phyloP scores from a whole-genome alignment of 371 early-diverging fungal species.

The Saksenaea vasiformis region DNA sequence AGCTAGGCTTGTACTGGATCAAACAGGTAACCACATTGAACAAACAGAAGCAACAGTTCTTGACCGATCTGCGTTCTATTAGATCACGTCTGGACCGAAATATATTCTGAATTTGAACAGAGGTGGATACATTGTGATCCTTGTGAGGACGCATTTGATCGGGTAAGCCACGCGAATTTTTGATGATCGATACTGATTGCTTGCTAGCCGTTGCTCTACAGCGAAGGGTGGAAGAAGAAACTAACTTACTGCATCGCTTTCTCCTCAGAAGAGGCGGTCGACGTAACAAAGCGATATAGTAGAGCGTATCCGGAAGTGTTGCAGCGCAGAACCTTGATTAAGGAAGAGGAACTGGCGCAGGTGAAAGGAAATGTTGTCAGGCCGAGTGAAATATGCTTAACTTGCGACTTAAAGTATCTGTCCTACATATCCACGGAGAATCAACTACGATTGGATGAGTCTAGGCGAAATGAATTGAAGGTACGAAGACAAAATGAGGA shows the following conservation, averaged over 20 bases:
- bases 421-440: slow-evolving; percentile 14
- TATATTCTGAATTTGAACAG: slow-evolving; percentile 55
- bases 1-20: slow-evolving; percentile 63
- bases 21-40: slow-evolving; percentile 29
- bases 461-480: slow-evolving; percentile 7
- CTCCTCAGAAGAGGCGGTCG: slow-evolving; percentile 58
- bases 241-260: slow-evolving; percentile 62
- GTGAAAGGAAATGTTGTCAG: slow-evolving; percentile 15
- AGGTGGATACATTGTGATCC: slow-evolving; percentile 76
- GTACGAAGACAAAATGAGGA: slow-evolving; percentile 40
- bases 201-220: slow-evolving; percentile 60
- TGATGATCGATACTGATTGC: neutral
- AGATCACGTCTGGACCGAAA: slow-evolving; percentile 76
- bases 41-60: neutral
- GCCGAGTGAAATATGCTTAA: slow-evolving; percentile 1
- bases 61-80: neutral
- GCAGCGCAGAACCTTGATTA: slow-evolving; percentile 49
- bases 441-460: slow-evolving; percentile 13
- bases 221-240: slow-evolving; percentile 77
- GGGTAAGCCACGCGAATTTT: slow-evolving; percentile 16
- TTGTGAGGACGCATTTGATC: slow-evolving; percentile 68
- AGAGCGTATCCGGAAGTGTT: slow-evolving; percentile 44
- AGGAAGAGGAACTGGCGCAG: slow-evolving; percentile 50
- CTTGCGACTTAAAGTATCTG: slow-evolving; percentile 7
- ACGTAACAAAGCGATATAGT: slow-evolving; percentile 65